Base-by-base conservation (phyloP, 495 filamentous ascomycete species). In the Talaromyces wortmannii region DNA sequence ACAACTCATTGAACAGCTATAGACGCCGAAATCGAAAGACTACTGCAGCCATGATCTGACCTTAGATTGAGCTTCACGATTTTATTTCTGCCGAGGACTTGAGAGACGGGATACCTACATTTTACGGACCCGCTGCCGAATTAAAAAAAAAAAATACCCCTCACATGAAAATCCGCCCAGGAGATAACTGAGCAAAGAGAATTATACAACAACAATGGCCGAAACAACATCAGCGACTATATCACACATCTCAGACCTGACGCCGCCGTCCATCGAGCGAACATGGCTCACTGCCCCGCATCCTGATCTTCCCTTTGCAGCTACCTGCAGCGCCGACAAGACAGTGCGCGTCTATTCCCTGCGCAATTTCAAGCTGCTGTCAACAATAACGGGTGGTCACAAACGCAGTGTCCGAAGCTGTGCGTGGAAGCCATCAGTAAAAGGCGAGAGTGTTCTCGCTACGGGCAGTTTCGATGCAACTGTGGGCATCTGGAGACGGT, bases 381-480 rank as follows among this genome's bases (percentile, higher is more conserved):
- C 85, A 50, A 82, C 81, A 3, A 85, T 98, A 29, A 82, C 86
- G 7, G 90, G 91, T 43, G 94, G 92, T 3, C 94, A 98, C 70
- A 89, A 91, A 54, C 88, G 94, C 44, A 90, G 85, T 55, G 81
- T 98, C 11, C 82, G 94, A 43, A 78, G 82, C 44, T 80, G 81
- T 10, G 85, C 89, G 36, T 98, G 94, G 94, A 91, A 94, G 67
- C 92, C 92, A 2, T 74, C 77, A 47, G 63, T 81, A 7, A 63
- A 72, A 29, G 78, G 83, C 44, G 78, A 87, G 59, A 83, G 85
- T 55, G 86, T 91, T 33, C 74, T 97, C n/a, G 91, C 91, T 0
- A 96, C 91, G 2, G 92, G 90, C 8, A 88, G 83, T 61, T 97
- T 97, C 68, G 92, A 97, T 64, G 83, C 88, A 8, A 92, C 86